A percentile compares a stretch with the other conserved stretches of the same genome.
These are phyloP conservation scores for Claviceps fusiformis DNA, from an alignment of 2,329 filamentous ascomycete species.

Conservation along the genomic window DNA sequence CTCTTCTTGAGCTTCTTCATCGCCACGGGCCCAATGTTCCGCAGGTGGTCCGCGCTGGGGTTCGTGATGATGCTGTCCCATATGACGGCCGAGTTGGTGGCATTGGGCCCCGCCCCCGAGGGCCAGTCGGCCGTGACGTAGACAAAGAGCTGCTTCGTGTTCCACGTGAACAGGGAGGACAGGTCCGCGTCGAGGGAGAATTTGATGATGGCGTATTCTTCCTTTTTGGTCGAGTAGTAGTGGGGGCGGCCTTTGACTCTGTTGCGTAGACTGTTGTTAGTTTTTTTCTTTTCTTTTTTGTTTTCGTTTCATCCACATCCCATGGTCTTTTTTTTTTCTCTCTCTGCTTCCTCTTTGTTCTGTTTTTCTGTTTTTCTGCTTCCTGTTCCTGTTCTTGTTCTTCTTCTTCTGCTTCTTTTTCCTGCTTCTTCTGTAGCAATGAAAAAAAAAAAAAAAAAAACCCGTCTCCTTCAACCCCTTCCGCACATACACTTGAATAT, in stretches of 20 bases:
- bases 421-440: too few relatives aligned
- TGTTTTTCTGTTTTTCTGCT: neutral
- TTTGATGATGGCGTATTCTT: constrained; percentile 89
- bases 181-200: constrained; percentile 92
- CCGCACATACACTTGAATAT: constrained; percentile 66
- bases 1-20: constrained; percentile 50
- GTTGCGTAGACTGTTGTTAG: constrained; percentile 3
- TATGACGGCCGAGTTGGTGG: constrained; percentile 65
- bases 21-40: constrained; percentile 44
- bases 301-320: too few relatives aligned
- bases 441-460: too few relatives aligned
- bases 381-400: neutral
- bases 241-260: constrained; percentile 86
- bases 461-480: neutral
- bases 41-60: constrained; percentile 48
- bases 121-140: constrained; percentile 78
- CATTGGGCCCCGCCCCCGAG: constrained; percentile 19
- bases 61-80: constrained; percentile 91
- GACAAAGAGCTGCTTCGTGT: constrained; percentile 96
- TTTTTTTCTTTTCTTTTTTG: neutral
- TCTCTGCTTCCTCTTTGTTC: neutral
- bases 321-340: neutral
- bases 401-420: neutral
- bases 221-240: constrained; percentile 84
- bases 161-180: constrained; percentile 91